Evolutionary conservation across 163 green algal genomes (phyloP), one percentile per base, ranked within the genome.

Genomic region (Scenedesmus sp.): DNA sequence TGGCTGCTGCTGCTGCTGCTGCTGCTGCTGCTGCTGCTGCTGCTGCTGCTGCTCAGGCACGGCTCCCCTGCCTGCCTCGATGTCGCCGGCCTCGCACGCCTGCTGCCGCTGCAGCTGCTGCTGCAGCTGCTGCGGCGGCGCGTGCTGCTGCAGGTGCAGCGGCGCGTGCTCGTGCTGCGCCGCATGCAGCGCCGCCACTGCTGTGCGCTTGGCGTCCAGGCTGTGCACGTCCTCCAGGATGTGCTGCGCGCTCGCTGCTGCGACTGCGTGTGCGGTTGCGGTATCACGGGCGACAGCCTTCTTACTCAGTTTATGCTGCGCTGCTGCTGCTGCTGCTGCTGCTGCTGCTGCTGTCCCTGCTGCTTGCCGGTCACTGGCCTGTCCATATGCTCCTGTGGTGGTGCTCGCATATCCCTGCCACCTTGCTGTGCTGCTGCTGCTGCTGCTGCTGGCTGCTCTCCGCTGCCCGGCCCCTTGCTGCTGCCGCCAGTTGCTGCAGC

Each of bases 171-270:
- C 85, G 5, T 85, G 85, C 85, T 85, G 85, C 43, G 85, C 85
- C 33, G 85, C 85, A 76, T 90, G 85, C 72, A 90, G 72, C 44
- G 85, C 85, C 61, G 85, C 85, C 43, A 70, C 85, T 83, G 85
- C 85, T 83, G 85, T 85, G n/a, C 85, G 9, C 35, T 78, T 90
- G 20, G 85, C 85, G 73, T 90, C 85, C n/a, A 85, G 3, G 46
- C 85, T 90, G 35, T 90, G 85, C 30, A 90, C 85, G 22, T 90
- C 85, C 30, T 78, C 33, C 33, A 90, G 26, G 35, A 90, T 90
- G 35, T 90, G 85, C 30, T 49, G 10, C 10, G 85, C 85, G 59
- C 78, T 90, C 22, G 85, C 85, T 53, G 85, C 85, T 59, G 85
- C 85, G 12, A 90, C 85, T 53, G 85, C 72, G 40, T 90, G 85